Evolutionary conservation across 257 asterid genomes (phyloP).

Genomic region (Nicotiana undulata): DNA sequence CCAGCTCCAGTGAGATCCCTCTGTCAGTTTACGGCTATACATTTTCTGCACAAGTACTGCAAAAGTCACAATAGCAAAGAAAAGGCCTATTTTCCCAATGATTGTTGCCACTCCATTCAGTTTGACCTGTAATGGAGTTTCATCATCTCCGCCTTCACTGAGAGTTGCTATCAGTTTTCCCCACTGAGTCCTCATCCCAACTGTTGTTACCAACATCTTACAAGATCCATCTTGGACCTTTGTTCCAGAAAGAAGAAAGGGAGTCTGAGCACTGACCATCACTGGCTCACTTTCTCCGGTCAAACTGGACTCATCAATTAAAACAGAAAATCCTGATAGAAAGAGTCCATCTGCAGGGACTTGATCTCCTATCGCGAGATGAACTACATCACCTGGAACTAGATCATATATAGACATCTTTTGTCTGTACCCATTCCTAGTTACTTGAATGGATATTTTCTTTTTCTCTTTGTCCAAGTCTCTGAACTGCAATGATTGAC

Average conservation of each 20-base stretch:
- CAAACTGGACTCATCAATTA: slow-evolving; percentile 74
- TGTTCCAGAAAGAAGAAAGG: slow-evolving; percentile 80
- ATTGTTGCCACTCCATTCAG: slow-evolving; percentile 87
- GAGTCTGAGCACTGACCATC: slow-evolving; percentile 45
- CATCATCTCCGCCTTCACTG: slow-evolving; percentile 91
- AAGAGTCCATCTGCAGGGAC: slow-evolving; percentile 90
- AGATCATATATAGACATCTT: slow-evolving; percentile 75
- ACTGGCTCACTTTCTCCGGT: slow-evolving; percentile 93
- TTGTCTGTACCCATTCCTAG: slow-evolving; percentile 69
- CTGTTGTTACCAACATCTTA: slow-evolving; percentile 80
- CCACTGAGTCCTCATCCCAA: slow-evolving; percentile 96
- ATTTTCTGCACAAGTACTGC: slow-evolving; percentile 70
- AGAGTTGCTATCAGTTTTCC: slow-evolving; percentile 83
- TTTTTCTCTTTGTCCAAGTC: slow-evolving; percentile 86
- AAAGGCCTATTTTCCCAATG: slow-evolving; percentile 81
- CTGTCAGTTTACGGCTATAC: slow-evolving; percentile 40
- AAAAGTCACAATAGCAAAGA: slow-evolving; percentile 71
- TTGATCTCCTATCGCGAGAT: slow-evolving; percentile 80
- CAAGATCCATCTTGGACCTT: slow-evolving; percentile 92
- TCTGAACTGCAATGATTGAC: slow-evolving; percentile 74
- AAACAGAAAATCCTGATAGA: slow-evolving; percentile 66
- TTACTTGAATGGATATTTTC: slow-evolving; percentile 74
- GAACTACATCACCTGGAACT: slow-evolving; percentile 75
- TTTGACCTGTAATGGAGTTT: slow-evolving; percentile 82
- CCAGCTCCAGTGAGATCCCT: slow-evolving; percentile 47